These are phyloP conservation scores for Cicer judaicum DNA, from an alignment of 306 rosid species.

Conservation along the genomic window DNA sequence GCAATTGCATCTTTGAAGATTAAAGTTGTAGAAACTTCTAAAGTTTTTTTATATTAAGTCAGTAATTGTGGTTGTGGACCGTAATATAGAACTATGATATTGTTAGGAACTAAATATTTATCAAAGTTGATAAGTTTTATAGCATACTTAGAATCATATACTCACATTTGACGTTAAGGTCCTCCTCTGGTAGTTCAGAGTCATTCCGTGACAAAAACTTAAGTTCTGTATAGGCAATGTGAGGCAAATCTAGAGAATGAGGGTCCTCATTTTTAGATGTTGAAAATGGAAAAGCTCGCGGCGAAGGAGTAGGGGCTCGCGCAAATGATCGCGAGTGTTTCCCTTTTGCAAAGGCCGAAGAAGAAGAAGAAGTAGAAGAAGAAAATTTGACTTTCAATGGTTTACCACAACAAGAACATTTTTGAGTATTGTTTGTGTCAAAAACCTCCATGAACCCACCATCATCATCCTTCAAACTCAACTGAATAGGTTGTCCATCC, in stretches of 20 bases:
- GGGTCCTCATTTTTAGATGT: constrained; percentile 41
- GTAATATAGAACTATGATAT: too few species aligned
- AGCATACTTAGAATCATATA: not conserved
- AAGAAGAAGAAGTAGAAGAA: constrained; percentile 10
- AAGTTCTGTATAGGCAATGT: constrained; percentile 51
- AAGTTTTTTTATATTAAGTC: too few species aligned
- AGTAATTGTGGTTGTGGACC: too few species aligned
- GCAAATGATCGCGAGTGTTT: constrained; percentile 38
- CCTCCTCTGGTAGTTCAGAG: constrained; percentile 35
- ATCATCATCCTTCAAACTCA: constrained; percentile 63
- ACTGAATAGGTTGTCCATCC: constrained; percentile 61
- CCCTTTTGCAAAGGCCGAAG: constrained; percentile 40
- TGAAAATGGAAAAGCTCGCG: constrained; percentile 53
- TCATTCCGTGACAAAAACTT: constrained; percentile 36
- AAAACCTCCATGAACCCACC: constrained; percentile 27
- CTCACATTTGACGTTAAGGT: constrained; percentile 42
- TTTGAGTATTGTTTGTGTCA: constrained; percentile 42
- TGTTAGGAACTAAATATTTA: not conserved
- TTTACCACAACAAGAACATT: constrained; percentile 80
- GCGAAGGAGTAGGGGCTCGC: constrained; percentile 73
- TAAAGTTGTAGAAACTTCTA: too few species aligned
- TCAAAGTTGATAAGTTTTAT: not conserved
- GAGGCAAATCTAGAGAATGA: constrained; percentile 54
- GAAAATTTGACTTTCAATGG: constrained; percentile 60
- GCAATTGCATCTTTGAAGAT: too few species aligned